Evolutionary conservation across 305 asterid genomes (phyloP).

Genomic region (Euphrasia arctica): DNA sequence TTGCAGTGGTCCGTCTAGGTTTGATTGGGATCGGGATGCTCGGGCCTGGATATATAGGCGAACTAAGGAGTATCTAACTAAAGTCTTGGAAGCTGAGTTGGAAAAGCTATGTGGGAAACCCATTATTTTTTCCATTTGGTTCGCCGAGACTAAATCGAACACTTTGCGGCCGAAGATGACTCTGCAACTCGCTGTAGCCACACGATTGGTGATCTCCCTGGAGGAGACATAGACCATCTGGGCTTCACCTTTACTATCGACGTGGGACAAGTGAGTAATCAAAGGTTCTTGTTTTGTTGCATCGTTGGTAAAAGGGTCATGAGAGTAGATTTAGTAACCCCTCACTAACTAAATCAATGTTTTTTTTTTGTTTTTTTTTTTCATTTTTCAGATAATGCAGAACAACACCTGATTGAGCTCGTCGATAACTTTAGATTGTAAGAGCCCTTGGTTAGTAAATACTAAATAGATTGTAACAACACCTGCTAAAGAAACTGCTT

Average conservation of each 20-base stretch:
- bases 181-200: conserved; percentile 79
- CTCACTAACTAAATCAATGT: not conserved
- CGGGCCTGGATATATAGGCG: conserved; percentile 81
- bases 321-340: not conserved
- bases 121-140: conserved; percentile 67
- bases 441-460: too few species aligned
- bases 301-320: conserved; percentile 13
- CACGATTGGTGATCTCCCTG: conserved; percentile 63
- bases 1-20: conserved; percentile 94
- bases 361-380: not conserved
- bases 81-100: conserved; percentile 64
- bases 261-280: conserved; percentile 49
- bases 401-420: conserved; percentile 74
- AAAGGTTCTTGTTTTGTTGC: conserved; percentile 20
- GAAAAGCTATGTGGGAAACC: conserved; percentile 67
- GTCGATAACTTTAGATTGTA: conserved; percentile 37
- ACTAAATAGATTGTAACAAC: conserved; percentile 28
- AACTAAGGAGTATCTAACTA: conserved; percentile 46
- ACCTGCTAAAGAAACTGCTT: conserved; percentile 46
- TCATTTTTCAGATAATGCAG: conserved; percentile 8
- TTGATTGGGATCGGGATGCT: conserved; percentile 78
- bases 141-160: conserved; percentile 70
- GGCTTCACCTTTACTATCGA: conserved; percentile 68
- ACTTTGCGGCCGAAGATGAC: conserved; percentile 67
- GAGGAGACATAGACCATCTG: conserved; percentile 81